Conservation (phyloP, 2,329 filamentous ascomycete genomes). For the Sporothrix brasiliensis region DNA sequence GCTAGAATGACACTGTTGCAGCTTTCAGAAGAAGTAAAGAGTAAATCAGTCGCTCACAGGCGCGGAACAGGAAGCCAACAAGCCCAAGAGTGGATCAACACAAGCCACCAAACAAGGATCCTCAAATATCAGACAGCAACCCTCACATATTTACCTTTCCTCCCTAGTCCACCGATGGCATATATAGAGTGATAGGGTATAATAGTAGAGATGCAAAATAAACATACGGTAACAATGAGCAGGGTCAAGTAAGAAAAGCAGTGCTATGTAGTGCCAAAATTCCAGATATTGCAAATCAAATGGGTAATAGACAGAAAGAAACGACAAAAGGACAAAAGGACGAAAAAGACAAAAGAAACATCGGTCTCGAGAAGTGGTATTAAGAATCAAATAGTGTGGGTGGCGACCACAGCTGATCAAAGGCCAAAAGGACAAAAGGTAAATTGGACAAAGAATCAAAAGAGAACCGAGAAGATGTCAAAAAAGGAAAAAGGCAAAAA, state of each 20-base stretch:
- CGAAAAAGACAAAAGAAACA: neutral
- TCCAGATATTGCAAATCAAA: neutral
- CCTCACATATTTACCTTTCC: neutral
- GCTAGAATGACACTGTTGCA: neutral
- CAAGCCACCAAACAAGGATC: neutral
- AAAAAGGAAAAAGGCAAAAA: neutral
- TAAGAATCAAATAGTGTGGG: neutral
- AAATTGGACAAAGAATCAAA: constrained; percentile 16
- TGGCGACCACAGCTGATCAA: neutral
- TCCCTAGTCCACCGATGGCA: neutral
- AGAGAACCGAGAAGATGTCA: neutral
- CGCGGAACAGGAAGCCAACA: neutral
- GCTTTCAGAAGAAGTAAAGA: neutral
- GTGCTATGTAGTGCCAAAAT: constrained; percentile 10
- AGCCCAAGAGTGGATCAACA: neutral
- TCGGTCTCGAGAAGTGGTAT: constrained; percentile 3
- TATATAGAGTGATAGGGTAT: constrained; percentile 19
- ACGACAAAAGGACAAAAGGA: neutral
- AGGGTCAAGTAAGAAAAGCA: neutral
- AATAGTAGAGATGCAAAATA: neutral
- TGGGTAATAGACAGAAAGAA: neutral
- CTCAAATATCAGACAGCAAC: neutral
- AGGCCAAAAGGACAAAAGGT: neutral
- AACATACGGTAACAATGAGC: neutral
- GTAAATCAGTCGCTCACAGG: neutral